Evolutionary conservation across 352 stramenopile genomes (phyloP), one percentile per base, ranked within the genome.

Genomic region (Phytopythium kandeliae): DNA sequence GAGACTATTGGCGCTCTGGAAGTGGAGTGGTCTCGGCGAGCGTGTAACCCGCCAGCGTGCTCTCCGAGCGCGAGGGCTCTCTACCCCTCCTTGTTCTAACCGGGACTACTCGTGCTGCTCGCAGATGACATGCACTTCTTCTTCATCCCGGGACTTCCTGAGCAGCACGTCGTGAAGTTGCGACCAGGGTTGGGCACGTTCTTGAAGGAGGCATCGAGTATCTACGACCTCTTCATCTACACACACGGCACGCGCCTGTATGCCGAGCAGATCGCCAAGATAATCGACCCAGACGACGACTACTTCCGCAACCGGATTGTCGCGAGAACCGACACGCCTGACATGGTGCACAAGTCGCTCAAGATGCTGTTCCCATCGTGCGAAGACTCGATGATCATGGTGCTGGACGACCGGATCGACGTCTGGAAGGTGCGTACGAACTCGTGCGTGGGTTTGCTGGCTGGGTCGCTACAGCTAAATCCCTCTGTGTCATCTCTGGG

Each of bases 191-290:
- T 98, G 3, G 73, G 76, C 31, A 62, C 84, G 26, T 98, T 98
- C 52, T 76, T 98, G n/a, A 57, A 74, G 16, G 68, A 87, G 31
- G 73, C 96, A 17, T 78, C 79, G 44, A 58, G 54, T 3, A 71
- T 78, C 9, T 98, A 98, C 65, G 91, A 98, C 67, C 51, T 98
- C 19, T 95, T 94, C 36, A 95, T 98, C 28, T 98, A 98, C 74
- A 98, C 95, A 22, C 92, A 97, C 36, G 95, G 93, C 49, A 98
- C 92, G 21, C 73, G 92, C 19, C 62, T 90, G 37, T 98, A 98
- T 69, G 95, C 95, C 1, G 90, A 98, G 63, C 71, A 96, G 56
- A 96, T 98, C 54, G 86, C 90, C 24, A 83, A 94, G 33, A 91
- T 98, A 54, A 93, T 98, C 43, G 86, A 96, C 47, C 82, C 85